phyloP scores from a whole-genome alignment of 192 early-diverging fungal species.

The Podila minutissima region DNA sequence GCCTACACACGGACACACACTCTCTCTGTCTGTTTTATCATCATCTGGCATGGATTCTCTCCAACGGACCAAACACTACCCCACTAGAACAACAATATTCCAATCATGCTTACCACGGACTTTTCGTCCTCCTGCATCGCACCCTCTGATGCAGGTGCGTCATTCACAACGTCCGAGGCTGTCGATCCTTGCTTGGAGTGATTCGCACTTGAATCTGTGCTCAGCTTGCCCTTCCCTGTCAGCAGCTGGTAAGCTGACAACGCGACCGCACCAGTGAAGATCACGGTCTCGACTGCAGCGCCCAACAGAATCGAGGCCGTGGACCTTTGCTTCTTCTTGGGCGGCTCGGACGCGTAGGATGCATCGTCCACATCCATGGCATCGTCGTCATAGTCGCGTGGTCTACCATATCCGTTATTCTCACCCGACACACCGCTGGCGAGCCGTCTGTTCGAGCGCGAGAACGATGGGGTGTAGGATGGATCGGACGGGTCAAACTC shows the following conservation, averaged over 20 bases:
- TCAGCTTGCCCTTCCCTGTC: conserved; percentile 27
- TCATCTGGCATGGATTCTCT: neutral
- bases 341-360: conserved; percentile 24
- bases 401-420: conserved; percentile 26
- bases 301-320: conserved; percentile 39
- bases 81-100: neutral
- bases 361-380: neutral
- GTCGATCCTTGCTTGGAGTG: conserved; percentile 21
- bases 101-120: neutral
- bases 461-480: neutral
- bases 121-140: conserved; percentile 32
- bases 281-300: conserved; percentile 49
- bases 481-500: conserved; percentile 20
- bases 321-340: conserved; percentile 36
- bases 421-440: neutral
- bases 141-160: neutral
- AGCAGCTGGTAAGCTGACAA: conserved; percentile 44
- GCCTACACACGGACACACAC: too few species aligned
- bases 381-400: conserved; percentile 11
- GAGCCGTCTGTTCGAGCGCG: neutral
- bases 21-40: too few species aligned
- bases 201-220: neutral
- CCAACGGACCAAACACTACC: neutral
- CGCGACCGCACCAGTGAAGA: conserved; percentile 52
- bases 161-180: neutral